A percentile compares a stretch with the other conserved stretches of the same genome.
Evolutionary conservation across 2,329 filamentous ascomycete species (phyloP).

Genomic region (Microdochium paspali): DNA sequence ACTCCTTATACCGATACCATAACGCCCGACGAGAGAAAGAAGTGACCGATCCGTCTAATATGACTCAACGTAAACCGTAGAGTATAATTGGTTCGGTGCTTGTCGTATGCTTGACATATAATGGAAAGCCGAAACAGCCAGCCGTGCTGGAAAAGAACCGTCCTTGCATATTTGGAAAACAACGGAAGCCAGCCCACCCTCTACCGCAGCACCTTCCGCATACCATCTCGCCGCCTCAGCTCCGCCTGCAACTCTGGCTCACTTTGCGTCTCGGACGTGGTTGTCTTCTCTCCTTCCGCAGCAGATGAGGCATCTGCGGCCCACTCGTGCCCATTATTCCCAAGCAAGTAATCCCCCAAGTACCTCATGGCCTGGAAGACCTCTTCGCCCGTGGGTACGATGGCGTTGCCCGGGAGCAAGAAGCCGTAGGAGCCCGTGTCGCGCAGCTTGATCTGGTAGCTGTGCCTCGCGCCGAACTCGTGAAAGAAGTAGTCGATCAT

Average conservation of each 20-base stretch:
- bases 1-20: too few relatives aligned
- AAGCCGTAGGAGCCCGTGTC: constrained; percentile 95
- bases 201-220: neutral
- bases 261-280: constrained; percentile 6
- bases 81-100: too few relatives aligned
- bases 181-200: too few relatives aligned
- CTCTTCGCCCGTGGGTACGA: constrained; percentile 83
- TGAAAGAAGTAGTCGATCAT: constrained; percentile 96
- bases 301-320: too few relatives aligned
- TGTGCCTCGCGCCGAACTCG: constrained; percentile 69
- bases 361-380: constrained; percentile 75
- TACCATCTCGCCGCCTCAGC: constrained; percentile 9
- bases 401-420: constrained; percentile 75
- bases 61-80: too few relatives aligned
- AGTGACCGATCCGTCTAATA: too few relatives aligned
- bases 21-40: too few relatives aligned
- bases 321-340: constrained; percentile 56
- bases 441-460: constrained; percentile 88
- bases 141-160: too few relatives aligned
- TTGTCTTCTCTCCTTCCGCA: too few relatives aligned
- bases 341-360: constrained; percentile 70
- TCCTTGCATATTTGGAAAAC: too few relatives aligned
- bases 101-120: too few relatives aligned
- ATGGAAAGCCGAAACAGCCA: neutral
- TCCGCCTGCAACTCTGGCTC: constrained; percentile 7